These are phyloP conservation scores for Fraxinus floribunda DNA, from an alignment of 305 asterid genomes.

Conservation along the genomic window DNA sequence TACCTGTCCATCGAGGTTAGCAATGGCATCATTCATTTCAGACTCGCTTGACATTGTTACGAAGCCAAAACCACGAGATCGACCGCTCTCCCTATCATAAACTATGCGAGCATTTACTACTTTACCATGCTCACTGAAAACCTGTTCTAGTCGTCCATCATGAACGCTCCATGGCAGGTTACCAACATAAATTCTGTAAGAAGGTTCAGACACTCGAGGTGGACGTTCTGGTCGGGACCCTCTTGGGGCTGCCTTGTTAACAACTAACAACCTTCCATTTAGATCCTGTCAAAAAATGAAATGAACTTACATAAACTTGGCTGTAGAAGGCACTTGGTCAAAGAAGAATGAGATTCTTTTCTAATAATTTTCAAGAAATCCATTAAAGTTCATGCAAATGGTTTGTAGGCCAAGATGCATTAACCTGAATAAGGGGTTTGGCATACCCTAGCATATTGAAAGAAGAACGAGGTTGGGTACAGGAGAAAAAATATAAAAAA, in stretches of 20 bases:
- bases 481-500: background rate
- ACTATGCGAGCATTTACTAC: slow-evolving; percentile 75
- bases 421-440: background rate
- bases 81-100: slow-evolving; percentile 69
- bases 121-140: slow-evolving; percentile 80
- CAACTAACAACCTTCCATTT: slow-evolving; percentile 65
- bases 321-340: background rate
- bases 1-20: slow-evolving; percentile 89
- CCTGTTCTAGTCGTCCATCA: slow-evolving; percentile 61
- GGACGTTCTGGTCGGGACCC: slow-evolving; percentile 72
- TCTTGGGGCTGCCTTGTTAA: slow-evolving; percentile 76
- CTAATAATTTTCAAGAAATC: background rate
- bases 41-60: slow-evolving; percentile 72
- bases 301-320: background rate
- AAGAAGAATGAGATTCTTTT: background rate
- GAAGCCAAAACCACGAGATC: slow-evolving; percentile 96
- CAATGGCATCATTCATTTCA: slow-evolving; percentile 82
- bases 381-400: background rate
- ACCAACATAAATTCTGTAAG: slow-evolving; percentile 71
- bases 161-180: slow-evolving; percentile 83
- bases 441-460: background rate
- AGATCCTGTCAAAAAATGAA: slow-evolving; percentile 54
- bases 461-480: background rate
- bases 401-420: background rate
- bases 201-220: slow-evolving; percentile 47